A percentile compares a stretch with the other conserved stretches of the same genome.
Evolutionary conservation across 345 rosid genomes (phyloP).

Genomic region (Sisymbrium irio): DNA sequence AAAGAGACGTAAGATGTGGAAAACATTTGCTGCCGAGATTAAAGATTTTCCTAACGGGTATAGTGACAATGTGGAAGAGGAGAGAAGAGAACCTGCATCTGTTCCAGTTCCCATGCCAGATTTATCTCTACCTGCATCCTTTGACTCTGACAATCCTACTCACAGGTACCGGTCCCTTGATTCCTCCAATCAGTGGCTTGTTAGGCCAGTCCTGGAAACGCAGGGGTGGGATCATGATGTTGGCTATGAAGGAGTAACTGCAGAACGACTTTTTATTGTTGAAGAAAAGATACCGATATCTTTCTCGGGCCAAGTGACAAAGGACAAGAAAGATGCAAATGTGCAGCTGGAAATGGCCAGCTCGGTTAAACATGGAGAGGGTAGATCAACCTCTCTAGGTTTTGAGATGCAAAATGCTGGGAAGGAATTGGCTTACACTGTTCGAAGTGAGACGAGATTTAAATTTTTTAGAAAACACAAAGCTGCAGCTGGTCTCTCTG

Average conservation of each 20-base stretch:
- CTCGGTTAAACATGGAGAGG: slow-evolving; percentile 78
- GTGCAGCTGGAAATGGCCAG: slow-evolving; percentile 81
- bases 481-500: slow-evolving; percentile 85
- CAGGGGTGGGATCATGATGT: slow-evolving; percentile 99
- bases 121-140: slow-evolving; percentile 82
- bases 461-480: slow-evolving; percentile 68
- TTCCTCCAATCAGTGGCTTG: slow-evolving; percentile 77
- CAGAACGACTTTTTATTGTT: slow-evolving; percentile 67
- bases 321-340: slow-evolving; percentile 86
- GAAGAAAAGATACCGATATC: slow-evolving; percentile 73
- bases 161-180: slow-evolving; percentile 88
- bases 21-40: slow-evolving; percentile 65
- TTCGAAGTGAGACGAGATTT: slow-evolving; percentile 74
- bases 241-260: slow-evolving; percentile 91
- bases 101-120: slow-evolving; percentile 90
- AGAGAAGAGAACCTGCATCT: slow-evolving; percentile 64
- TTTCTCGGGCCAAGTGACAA: slow-evolving; percentile 73
- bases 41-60: slow-evolving; percentile 55
- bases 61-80: slow-evolving; percentile 69
- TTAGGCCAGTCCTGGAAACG: slow-evolving; percentile 85
- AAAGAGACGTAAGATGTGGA: slow-evolving; percentile 62
- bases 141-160: slow-evolving; percentile 91
- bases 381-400: slow-evolving; percentile 76
- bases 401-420: slow-evolving; percentile 94
- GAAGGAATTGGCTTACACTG: slow-evolving; percentile 81